phyloP scores from a whole-genome alignment of 2,329 filamentous ascomycete species.

The Seiridium cupressi region DNA sequence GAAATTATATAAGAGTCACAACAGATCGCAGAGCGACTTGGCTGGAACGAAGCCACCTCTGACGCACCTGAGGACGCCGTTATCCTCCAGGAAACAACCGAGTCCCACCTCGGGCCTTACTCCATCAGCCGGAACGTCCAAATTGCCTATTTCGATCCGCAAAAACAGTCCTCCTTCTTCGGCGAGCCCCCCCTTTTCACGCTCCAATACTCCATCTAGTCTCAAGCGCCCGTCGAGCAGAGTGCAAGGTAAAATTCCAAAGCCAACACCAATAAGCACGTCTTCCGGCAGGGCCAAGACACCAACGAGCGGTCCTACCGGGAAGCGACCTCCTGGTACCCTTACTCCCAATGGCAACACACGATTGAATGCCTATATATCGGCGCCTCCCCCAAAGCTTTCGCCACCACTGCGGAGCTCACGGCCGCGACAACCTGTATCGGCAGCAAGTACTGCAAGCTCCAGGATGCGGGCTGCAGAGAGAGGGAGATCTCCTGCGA shows the following conservation, averaged over 20 bases:
- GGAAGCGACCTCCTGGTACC: slow-evolving; percentile 41
- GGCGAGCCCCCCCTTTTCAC: slow-evolving; percentile 49
- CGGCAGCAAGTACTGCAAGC: slow-evolving; percentile 68
- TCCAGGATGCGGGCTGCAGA: slow-evolving; percentile 66
- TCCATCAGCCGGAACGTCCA: slow-evolving; percentile 34
- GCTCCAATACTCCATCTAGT: slow-evolving; percentile 54
- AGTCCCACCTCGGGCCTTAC: slow-evolving; percentile 30
- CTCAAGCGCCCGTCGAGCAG: slow-evolving; percentile 37
- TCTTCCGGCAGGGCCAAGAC: slow-evolving; percentile 37
- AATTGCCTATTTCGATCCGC: slow-evolving; percentile 44
- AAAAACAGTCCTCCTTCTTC: slow-evolving; percentile 44
- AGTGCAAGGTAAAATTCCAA: slow-evolving; percentile 37
- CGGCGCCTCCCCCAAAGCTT: slow-evolving; percentile 65
- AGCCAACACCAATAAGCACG: slow-evolving; percentile 23
- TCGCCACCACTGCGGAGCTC: slow-evolving; percentile 81
- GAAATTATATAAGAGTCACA: slow-evolving; percentile 39
- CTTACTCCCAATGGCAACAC: slow-evolving; percentile 50
- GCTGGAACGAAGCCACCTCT: slow-evolving; percentile 33
- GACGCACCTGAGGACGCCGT: slow-evolving; percentile 29
- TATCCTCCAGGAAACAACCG: slow-evolving; percentile 25
- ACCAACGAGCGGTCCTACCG: slow-evolving; percentile 33
- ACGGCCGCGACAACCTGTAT: slow-evolving; percentile 75
- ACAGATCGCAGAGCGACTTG: slow-evolving; percentile 61
- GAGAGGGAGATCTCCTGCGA: slow-evolving; percentile 44
- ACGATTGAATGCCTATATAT: slow-evolving; percentile 72